Evolutionary conservation across 176 grass and related monocot genomes (phyloP), one percentile per base, ranked within the genome.

Genomic region (bread wheat (Triticum aestivum)): DNA sequence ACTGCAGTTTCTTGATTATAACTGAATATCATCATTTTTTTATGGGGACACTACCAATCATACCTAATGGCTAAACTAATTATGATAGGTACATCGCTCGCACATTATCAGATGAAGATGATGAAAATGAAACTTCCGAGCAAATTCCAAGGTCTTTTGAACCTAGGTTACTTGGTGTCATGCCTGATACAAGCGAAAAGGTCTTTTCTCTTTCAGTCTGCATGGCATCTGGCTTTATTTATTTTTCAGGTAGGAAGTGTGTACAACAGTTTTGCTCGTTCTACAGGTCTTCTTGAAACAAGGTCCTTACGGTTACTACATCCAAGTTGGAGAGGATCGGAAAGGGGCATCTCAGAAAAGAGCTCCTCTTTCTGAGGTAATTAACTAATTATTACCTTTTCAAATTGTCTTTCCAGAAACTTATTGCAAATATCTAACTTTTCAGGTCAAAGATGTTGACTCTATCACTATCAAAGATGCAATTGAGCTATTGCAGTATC

Each of bases 401-500:
- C 37, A 65, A 67, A 62, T 37, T 64, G 4, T 59, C 34, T 74
- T 47, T 38, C 47, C 5, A 76, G 70, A 32, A 80, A 84, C 47
- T 80, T 49, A 68, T 34, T 3, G 27, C 37, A 52, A 24, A 62
- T 87, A 81, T 39, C 18, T 32, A 34, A 26, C 84, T n/a, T 89
- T 90, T 87, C 78, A 98, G 96, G 78, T 89, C 39, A 93, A 95
- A 83, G 87, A 90, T 91, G 32, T 91, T 34, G 54, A 76, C 27
- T 83, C 78, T 61, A n/a, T 98, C 81, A 94, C 93, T 86, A 70
- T 98, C 39, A 82, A 98, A 84, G 79, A 94, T 89, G 93, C 96
- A 82, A 30, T 98, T 82, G 93, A 98, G 52, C 62, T 98, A 62
- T 74, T 98, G 80, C 92, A 91, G 75, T 98, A 98, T 92, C 96